These are phyloP conservation scores for Kodamaea hsintzibuensis DNA, from an alignment of 805 yeast species.

Conservation along the genomic window DNA sequence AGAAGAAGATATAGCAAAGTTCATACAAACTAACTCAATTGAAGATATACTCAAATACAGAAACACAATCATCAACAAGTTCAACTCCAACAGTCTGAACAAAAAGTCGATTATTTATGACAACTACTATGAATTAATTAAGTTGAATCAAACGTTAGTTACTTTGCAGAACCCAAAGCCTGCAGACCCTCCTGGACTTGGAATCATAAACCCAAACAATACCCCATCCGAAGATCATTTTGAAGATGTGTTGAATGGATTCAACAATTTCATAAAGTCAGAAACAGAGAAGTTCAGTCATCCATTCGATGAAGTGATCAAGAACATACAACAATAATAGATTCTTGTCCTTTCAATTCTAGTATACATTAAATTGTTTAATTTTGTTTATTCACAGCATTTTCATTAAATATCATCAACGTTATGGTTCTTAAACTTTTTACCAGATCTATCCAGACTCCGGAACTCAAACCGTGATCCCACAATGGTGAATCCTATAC, in stretches of 20 bases:
- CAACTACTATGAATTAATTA: conserved; percentile 71
- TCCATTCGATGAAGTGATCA: conserved; percentile 23
- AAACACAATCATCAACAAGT: conserved; percentile 39
- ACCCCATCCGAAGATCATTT: conserved; percentile 11
- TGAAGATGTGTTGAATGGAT: conserved; percentile 24
- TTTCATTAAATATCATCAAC: conserved; percentile 52
- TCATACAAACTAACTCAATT: conserved; percentile 24
- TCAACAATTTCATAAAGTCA: conserved; percentile 22
- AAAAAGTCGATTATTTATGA: conserved; percentile 73
- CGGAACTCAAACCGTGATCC: conserved; percentile 80
- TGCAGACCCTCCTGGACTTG: conserved; percentile 1
- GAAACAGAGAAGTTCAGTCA: conserved; percentile 20
- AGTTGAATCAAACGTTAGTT: conserved; percentile 56
- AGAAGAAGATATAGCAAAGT: conserved; percentile 17
- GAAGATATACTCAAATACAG: conserved; percentile 33
- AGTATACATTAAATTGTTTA: background rate
- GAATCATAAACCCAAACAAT: background rate
- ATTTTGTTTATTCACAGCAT: background rate
- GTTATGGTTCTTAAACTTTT: conserved; percentile 80
- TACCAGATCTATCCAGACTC: conserved; percentile 76
- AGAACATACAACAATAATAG: conserved; percentile 1
- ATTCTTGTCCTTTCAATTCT: background rate
- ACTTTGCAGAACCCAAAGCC: conserved; percentile 10
- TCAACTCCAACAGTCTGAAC: conserved; percentile 56
- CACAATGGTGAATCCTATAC: conserved; percentile 60